Conservation (phyloP, 352 stramenopile species). For the Phytophthora multivora region DNA sequence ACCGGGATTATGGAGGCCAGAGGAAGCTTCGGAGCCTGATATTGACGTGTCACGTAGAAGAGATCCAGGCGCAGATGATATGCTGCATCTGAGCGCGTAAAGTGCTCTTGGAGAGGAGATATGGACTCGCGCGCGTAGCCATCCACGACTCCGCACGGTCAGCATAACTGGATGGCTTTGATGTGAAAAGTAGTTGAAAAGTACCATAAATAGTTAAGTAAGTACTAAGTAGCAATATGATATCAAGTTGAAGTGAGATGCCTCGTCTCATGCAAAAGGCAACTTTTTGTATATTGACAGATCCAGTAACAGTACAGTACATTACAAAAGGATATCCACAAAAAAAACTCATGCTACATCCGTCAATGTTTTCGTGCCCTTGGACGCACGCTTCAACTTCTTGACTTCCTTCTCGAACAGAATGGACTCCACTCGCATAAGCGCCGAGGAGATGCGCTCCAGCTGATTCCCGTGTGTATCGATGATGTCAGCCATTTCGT, state of each 20-base stretch:
- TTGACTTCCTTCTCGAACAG: conserved; percentile 40
- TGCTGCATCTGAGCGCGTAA: not conserved
- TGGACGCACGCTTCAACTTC: conserved; percentile 2
- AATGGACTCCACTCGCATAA: conserved; percentile 72
- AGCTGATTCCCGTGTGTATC: conserved; percentile 67
- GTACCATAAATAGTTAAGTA: not conserved
- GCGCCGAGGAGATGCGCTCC: conserved; percentile 65
- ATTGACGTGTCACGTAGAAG: conserved; percentile 2
- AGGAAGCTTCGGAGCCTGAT: not conserved
- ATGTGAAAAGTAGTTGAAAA: too few species aligned
- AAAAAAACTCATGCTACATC: conserved; percentile 5
- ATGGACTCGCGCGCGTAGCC: conserved; percentile 2
- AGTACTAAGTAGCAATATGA: conserved; percentile 4
- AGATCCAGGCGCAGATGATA: conserved; percentile 9
- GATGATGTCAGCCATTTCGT: conserved; percentile 74
- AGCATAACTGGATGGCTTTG: conserved; percentile 5
- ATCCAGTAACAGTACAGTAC: too few species aligned
- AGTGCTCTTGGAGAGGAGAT: not conserved
- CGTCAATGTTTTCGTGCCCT: conserved; percentile 2
- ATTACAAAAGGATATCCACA: not conserved
- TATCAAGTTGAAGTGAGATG: conserved; percentile 9
- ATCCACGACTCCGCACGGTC: conserved; percentile 3
- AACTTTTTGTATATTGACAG: not conserved
- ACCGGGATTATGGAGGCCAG: conserved; percentile 1
- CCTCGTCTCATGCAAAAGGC: conserved; percentile 11